Evolutionary conservation across 306 rosid genomes (phyloP).

Genomic region (Casuarina glauca): DNA sequence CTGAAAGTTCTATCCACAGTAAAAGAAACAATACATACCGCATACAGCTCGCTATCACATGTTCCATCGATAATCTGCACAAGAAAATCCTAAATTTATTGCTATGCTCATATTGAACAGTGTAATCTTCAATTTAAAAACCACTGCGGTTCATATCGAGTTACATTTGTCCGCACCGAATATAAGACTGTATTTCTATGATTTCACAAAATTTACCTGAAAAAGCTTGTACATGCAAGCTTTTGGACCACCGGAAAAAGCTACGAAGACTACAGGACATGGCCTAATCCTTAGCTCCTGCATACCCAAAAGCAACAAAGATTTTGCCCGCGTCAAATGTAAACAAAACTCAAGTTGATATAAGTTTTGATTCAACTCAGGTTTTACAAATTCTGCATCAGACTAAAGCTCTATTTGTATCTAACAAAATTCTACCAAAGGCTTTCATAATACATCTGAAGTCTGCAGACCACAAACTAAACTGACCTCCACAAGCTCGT

Average conservation of each 20-base stretch:
- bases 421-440: slow-evolving; percentile 18
- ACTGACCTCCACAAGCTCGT: slow-evolving; percentile 89
- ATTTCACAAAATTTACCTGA: slow-evolving; percentile 51
- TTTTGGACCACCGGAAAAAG: slow-evolving; percentile 84
- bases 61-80: slow-evolving; percentile 87
- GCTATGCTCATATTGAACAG: slow-evolving; percentile 8
- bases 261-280: slow-evolving; percentile 80
- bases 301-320: slow-evolving; percentile 27
- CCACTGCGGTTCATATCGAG: slow-evolving; percentile 20
- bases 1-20: slow-evolving; percentile 7
- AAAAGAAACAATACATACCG: slow-evolving; percentile 46
- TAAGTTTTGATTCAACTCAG: neutral
- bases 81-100: slow-evolving; percentile 12
- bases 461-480: slow-evolving; percentile 13
- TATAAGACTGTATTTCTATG: neutral
- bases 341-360: slow-evolving; percentile 1
- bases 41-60: slow-evolving; percentile 58
- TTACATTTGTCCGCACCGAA: slow-evolving; percentile 14
- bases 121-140: slow-evolving; percentile 17
- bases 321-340: slow-evolving; percentile 18
- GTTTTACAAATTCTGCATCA: neutral
- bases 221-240: slow-evolving; percentile 84
- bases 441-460: slow-evolving; percentile 19
- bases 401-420: slow-evolving; percentile 10
- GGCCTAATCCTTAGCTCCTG: slow-evolving; percentile 75